These are phyloP conservation scores for Mortierella sp. DNA, from an alignment of 371 early-diverging fungal genomes.

Conservation along the genomic window DNA sequence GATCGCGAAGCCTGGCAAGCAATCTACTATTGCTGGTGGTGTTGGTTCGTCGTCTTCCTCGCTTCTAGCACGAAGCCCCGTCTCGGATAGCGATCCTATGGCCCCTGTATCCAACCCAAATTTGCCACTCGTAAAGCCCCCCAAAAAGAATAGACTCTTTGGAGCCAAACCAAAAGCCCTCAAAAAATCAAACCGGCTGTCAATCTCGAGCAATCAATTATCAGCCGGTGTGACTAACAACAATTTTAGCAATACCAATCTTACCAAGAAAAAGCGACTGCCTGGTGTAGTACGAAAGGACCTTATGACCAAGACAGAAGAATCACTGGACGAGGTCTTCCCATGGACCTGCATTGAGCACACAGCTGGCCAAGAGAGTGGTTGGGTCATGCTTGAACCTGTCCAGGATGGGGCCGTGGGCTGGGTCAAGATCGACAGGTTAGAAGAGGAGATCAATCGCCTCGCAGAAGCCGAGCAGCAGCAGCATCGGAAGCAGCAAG, in stretches of 20 bases:
- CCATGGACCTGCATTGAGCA: slow-evolving; percentile 51
- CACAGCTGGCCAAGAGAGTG: slow-evolving; percentile 47
- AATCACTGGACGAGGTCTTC: slow-evolving; percentile 53
- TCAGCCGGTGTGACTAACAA: neutral
- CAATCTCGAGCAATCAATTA: slow-evolving; percentile 3
- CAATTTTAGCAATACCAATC: slow-evolving; percentile 10
- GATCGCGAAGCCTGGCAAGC: slow-evolving; percentile 49
- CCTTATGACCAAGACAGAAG: slow-evolving; percentile 44
- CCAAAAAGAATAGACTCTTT: slow-evolving; percentile 42
- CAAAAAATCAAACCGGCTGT: slow-evolving; percentile 37
- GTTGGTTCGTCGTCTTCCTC: slow-evolving; percentile 43
- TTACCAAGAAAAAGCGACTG: slow-evolving; percentile 27
- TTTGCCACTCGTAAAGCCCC: slow-evolving; percentile 14
- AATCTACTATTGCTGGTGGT: slow-evolving; percentile 48
- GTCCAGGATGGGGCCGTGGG: slow-evolving; percentile 56
- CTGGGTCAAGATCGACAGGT: slow-evolving; percentile 54
- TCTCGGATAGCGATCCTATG: slow-evolving; percentile 2
- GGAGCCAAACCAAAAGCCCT: slow-evolving; percentile 19
- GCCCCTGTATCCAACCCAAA: slow-evolving; percentile 4
- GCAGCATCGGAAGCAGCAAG: slow-evolving; percentile 10
- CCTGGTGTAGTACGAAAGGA: slow-evolving; percentile 34
- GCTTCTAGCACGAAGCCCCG: slow-evolving; percentile 24
- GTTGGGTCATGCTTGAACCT: slow-evolving; percentile 55
- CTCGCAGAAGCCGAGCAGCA: slow-evolving; percentile 25
- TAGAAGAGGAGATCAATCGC: slow-evolving; percentile 49